Evolutionary conservation across 2,329 filamentous ascomycete genomes (phyloP), one percentile per base, ranked within the genome.

Genomic region (Colletotrichum sidae): DNA sequence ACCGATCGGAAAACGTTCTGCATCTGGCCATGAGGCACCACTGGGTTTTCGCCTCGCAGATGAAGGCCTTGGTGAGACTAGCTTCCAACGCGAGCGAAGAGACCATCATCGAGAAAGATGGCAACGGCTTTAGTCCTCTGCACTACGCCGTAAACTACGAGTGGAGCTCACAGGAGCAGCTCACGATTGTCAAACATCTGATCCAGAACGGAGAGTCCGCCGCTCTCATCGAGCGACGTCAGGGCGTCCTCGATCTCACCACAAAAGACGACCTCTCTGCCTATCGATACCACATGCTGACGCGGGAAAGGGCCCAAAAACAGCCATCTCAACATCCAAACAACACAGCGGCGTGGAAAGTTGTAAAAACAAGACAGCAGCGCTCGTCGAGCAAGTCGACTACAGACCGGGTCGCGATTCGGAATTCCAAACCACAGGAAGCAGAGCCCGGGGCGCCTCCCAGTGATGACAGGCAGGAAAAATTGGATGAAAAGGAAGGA

Each of bases 71-170:
- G 11, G 35, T 15, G 52, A 12, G 17, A 6, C 11, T 54, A 15
- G 42, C 58, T 9, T 10, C 15, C 1, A 15, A 42, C 25, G 58
- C 58, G 8, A 15, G 33, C 17, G 35, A 49, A 11, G 44, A 17
- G 2, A 17, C 58, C 42, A 33, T 61, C 2, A 9, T 49, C 42
- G 13, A 33, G 9, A 34, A 37, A 17, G 58, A 61, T 33, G 9
- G 37, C 9, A 25, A 67, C 10, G 63, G 65, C 0, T 68, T 71
- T 50, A 71, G 68, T 11, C 70, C 69, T 9, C 65, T 72, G 10
- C 70, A 72, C 52, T 68, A 71, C 11, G 70, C 70, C 8, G 70
- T 71, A 33, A 64, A 70, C 45, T 70, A 69, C 42, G 66, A 70
- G 10, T 69, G 69, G 11, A 69, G 67, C n/a, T 70, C 55, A 35